Base-by-base conservation (phyloP, 345 rosid species). In the Angophora floribunda region DNA sequence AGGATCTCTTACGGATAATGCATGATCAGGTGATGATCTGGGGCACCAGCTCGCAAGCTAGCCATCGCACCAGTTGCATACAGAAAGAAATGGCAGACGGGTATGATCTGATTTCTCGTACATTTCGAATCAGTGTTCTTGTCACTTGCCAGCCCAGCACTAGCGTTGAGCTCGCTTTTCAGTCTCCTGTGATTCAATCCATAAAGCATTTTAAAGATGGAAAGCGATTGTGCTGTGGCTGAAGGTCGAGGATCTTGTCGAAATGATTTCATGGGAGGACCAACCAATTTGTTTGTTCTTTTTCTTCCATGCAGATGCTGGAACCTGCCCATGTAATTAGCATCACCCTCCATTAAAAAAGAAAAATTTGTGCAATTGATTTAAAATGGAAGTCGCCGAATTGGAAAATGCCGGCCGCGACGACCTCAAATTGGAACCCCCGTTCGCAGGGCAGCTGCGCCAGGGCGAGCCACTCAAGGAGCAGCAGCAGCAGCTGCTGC, bases 381-480 rank as follows among this genome's bases (percentile, higher is more conserved):
- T 45, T 50, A 50, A 67, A 67, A 87, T 65, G 88, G 70, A 70
- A 30, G 87, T 32, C 5, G 49, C 61, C 11, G n/a, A 50, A 61
- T 51, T 51, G 45, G 85, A 51, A 51, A 49, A 28, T 70, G 88
- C 11, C 9, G 45, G 50, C 61, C 28, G 85, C 2, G 84, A 24
- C 52, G 80, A 88, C 50, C 67, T 80, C 59, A 88, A 86, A 36
- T 44, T 88, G 57, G 88, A 87, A 45, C 79, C 87, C 28, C 85
- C 59, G 4, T 57, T 14, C 88, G 49, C 82, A 63, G 85, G 70
- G 49, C 92, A 88, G 87, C 80, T 90, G 55, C 87, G 57, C 12
- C 84, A 70, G 2, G 90, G 86, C 9, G 89, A 87, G 59, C 51
- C 65, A 2, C 22, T 67, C n/a, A 85, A 79, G 67, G 94, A 91